Base-by-base conservation (phyloP, 179 eudicot species). In the Patellifolia procumbens region DNA sequence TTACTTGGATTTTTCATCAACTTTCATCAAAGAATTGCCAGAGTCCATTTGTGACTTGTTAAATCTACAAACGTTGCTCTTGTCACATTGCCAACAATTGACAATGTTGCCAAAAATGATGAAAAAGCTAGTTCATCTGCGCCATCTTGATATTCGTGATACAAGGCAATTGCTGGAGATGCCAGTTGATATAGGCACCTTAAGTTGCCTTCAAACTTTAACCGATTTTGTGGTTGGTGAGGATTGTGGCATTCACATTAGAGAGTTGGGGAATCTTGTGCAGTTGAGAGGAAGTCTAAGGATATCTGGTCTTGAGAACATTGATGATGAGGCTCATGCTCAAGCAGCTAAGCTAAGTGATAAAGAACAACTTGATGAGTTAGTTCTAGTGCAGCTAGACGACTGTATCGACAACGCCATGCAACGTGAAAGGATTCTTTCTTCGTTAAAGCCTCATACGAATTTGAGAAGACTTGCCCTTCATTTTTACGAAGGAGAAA, bases 81-180 rank as follows among this genome's bases (percentile, higher is more conserved):
- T 59, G 15, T 16, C 9, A 1, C 12, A 73, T 1, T 60, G 68
- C 28, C 0, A 7, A 5, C n/a, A 60, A 8, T 17, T 73, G 6
- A 60, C 4, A 32, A 9, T 0, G 22, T 17, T 73, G 68, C 55
- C 76, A 11, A 2, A 29, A 8, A 26, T 17, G 17, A 39, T 35
- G 11, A 55, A 28, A 62, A 56, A 58, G 1, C 76, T 73, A 4
- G 15, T 43, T 22, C 35, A 26, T 17, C 7, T 73, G 37, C 67
- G 53, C 24, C 68, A 73, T 60, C 68, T 73, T 59, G 42, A 73
- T 22, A n/a, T 73, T 1, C 17, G 42, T 58, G 76, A 37, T 4
- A 60, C 68, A 28, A n/a, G n/a, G n/a, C n/a, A n/a, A n/a, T n/a
- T 17, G 67, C 67, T 24, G 37, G 55, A 73, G 24, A 73, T 73